Base-by-base conservation (phyloP, 768 basidiomycete genomes). In the button mushroom (Agaricus bisporus) region DNA sequence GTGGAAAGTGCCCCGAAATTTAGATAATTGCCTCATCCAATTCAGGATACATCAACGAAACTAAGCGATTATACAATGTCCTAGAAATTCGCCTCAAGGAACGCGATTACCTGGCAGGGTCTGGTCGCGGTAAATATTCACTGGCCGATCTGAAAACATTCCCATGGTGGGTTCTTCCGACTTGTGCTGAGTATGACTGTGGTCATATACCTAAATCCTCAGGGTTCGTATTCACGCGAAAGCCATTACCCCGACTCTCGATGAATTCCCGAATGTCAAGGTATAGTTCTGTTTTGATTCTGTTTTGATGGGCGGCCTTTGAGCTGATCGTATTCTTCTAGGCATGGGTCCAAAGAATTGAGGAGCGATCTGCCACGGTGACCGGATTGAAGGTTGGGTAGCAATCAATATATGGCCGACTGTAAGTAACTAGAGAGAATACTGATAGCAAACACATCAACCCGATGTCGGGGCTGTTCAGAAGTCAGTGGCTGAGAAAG, bases 61-160 rank as follows among this genome's bases (percentile, higher is more conserved):
- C 89, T 2, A 83, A 81, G 60, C 81, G 94, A 22, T 75, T 95
- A 18, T 93, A 88, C 64, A 72, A 80, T n/a, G 93, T 95, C 3
- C 77, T 95, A 41, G 83, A 95, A 61, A 81, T 84, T 46, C 81
- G 87, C 20, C 78, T 95, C n/a, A 66, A 73, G 42, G 80, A 74
- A 49, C 79, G 87, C 15, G 90, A 93, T 38, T 95, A 78, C 65
- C 81, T 95, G 14, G 90, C 79, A 15, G 91, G 93, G n/a, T 70
- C 83, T 10, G 85, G 81, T 0, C 72, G 73, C 51, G 88, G 87
- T 22, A 83, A 79, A 59, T 80, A 77, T 63, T 81, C 76, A 38
- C 67, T 93, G 44, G 92, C 88, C 6, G 89, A 91, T 61, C 69
- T 88, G 53, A 91, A 90, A 54, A 73, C 74, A 3, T 63, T 79